These are phyloP conservation scores for Aspergillus steynii DNA, from an alignment of 495 filamentous ascomycete species.

Conservation along the genomic window DNA sequence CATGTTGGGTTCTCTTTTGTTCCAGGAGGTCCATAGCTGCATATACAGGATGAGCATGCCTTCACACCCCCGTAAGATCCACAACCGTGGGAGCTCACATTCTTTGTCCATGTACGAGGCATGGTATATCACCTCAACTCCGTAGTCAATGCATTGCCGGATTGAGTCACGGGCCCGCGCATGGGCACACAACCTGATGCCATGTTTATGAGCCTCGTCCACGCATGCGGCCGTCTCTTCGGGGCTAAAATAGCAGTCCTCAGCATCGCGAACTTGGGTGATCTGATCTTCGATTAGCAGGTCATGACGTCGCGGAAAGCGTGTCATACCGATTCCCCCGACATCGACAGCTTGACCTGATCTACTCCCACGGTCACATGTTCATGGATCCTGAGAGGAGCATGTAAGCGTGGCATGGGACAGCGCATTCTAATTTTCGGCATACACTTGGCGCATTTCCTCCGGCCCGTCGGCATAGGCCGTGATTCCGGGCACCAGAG, in stretches of 20 bases:
- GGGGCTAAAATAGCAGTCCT: conserved; percentile 50
- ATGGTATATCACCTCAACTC: conserved; percentile 57
- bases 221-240: conserved; percentile 53
- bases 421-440: no score
- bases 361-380: conserved; percentile 49
- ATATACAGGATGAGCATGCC: no score
- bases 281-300: conserved; percentile 7
- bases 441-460: conserved; percentile 42
- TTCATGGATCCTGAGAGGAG: conserved; percentile 29
- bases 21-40: no score
- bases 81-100: conserved; percentile 14
- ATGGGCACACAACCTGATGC: conserved; percentile 49
- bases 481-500: conserved; percentile 47
- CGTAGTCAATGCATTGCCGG: conserved; percentile 43
- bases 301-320: no score
- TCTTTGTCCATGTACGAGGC: conserved; percentile 50
- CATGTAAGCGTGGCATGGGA: no score
- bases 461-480: conserved; percentile 47
- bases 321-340: conserved; percentile 26
- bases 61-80: no score
- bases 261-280: conserved; percentile 39
- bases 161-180: conserved; percentile 51
- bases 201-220: conserved; percentile 48
- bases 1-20: no score
- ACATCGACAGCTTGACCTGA: conserved; percentile 55